Evolutionary conservation across 495 filamentous ascomycete species (phyloP).

Genomic region (Penicillium coprophilum): DNA sequence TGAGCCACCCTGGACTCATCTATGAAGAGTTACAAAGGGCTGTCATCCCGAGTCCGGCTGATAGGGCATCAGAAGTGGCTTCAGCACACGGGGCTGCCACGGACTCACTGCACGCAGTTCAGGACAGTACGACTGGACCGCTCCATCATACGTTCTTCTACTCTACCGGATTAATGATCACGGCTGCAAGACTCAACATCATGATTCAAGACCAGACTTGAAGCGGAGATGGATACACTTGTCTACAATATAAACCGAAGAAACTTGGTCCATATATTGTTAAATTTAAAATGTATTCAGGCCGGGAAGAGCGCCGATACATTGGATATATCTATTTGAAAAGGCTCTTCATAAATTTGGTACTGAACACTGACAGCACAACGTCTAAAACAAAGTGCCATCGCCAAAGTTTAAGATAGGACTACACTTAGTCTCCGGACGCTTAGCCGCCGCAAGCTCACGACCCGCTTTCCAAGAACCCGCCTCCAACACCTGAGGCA

Average conservation of each 20-base stretch:
- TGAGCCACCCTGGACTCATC: not conserved
- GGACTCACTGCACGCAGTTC: not conserved
- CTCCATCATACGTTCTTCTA: not conserved
- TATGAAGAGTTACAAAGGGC: not conserved
- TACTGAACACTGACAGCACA: not conserved
- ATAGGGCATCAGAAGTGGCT: not conserved
- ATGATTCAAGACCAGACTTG: not conserved
- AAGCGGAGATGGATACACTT: not conserved
- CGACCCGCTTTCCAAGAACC: constrained; percentile 69
- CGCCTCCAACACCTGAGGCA: constrained; percentile 82
- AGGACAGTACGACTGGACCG: not conserved
- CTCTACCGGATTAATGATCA: not conserved
- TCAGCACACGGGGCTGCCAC: not conserved
- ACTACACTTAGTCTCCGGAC: constrained; percentile 43
- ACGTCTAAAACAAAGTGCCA: constrained; percentile 41
- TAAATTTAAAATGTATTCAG: not conserved
- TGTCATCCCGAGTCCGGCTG: not conserved
- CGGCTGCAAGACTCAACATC: not conserved
- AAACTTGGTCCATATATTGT: not conserved
- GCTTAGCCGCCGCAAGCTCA: constrained; percentile 40
- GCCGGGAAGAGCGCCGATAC: not conserved
- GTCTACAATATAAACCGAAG: not conserved
- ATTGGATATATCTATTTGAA: not conserved
- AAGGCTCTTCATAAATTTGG: not conserved
- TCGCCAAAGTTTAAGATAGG: constrained; percentile 47